These are phyloP conservation scores for Colletotrichum ledebouriae DNA, from an alignment of 2,329 filamentous ascomycete species.

Conservation along the genomic window DNA sequence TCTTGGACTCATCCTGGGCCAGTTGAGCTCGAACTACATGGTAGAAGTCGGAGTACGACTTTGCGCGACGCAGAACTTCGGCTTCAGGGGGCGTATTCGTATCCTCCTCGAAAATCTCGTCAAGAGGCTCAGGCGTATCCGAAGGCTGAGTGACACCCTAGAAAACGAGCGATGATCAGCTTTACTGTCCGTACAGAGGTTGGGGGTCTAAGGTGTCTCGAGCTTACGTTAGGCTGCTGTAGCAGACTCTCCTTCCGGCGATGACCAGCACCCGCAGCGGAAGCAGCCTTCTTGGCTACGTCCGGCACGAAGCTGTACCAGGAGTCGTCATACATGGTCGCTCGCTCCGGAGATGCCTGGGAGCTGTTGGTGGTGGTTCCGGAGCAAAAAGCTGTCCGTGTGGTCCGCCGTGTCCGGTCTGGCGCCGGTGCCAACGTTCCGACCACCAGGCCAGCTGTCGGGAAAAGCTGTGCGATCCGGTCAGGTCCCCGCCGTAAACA, in stretches of 20 bases:
- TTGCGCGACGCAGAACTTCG: conserved; percentile 74
- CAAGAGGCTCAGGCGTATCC: conserved; percentile 68
- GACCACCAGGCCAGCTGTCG: neutral
- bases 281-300: conserved; percentile 63
- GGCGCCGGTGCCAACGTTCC: conserved; percentile 18
- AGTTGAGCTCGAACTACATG: conserved; percentile 70
- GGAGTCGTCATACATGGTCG: conserved; percentile 82
- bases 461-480: conserved; percentile 5
- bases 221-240: conserved; percentile 72
- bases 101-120: conserved; percentile 70
- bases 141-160: conserved; percentile 67
- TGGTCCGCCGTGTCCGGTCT: conserved; percentile 27
- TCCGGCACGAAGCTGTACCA: conserved; percentile 85
- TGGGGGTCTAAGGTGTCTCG: conserved; percentile 8
- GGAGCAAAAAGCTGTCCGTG: conserved; percentile 6
- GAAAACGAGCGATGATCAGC: conserved; percentile 33
- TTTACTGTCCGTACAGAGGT: conserved; percentile 41
- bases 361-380: conserved; percentile 3
- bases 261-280: conserved; percentile 64
- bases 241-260: conserved; percentile 78
- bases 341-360: neutral
- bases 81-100: conserved; percentile 74
- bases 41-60: conserved; percentile 85
- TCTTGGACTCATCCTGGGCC: conserved; percentile 61
- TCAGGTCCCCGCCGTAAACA: conserved; percentile 4